Conservation (phyloP, 768 basidiomycete species). For the Boletus reticulatus region DNA sequence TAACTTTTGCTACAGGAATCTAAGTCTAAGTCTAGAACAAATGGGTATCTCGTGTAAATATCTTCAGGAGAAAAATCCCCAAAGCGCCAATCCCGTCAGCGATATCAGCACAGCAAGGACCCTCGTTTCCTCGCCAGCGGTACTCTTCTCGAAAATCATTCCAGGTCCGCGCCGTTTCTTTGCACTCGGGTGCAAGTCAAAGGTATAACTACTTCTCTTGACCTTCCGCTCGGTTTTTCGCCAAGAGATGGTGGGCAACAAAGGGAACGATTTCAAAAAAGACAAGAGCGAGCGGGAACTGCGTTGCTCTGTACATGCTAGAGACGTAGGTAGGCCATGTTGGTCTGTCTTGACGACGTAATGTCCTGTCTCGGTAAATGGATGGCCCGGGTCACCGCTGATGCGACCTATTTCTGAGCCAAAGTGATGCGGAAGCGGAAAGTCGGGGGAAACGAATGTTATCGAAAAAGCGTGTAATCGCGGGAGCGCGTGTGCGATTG, state of each 20-base stretch:
- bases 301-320: conserved; percentile 50
- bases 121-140: conserved; percentile 66
- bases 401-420: conserved; percentile 41
- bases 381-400: conserved; percentile 22
- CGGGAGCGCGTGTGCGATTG: conserved; percentile 64
- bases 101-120: conserved; percentile 25
- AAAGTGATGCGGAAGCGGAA: conserved; percentile 47
- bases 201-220: conserved; percentile 22
- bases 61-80: conserved; percentile 30
- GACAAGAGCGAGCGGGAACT: conserved; percentile 25
- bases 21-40: not conserved
- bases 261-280: conserved; percentile 25
- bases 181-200: conserved; percentile 33
- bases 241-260: conserved; percentile 25
- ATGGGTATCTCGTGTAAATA: not conserved
- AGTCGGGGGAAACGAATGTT: conserved; percentile 60
- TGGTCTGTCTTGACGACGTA: conserved; percentile 59
- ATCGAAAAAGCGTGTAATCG: conserved; percentile 63
- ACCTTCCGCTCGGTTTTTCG: conserved; percentile 31
- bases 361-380: conserved; percentile 41
- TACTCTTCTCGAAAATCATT: conserved; percentile 53
- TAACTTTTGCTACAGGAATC: not conserved
- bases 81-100: conserved; percentile 29
- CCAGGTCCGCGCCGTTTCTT: conserved; percentile 40
- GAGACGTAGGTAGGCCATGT: conserved; percentile 59